These are phyloP conservation scores for Lepraria neglecta DNA, from an alignment of 495 filamentous ascomycete species.

Conservation along the genomic window DNA sequence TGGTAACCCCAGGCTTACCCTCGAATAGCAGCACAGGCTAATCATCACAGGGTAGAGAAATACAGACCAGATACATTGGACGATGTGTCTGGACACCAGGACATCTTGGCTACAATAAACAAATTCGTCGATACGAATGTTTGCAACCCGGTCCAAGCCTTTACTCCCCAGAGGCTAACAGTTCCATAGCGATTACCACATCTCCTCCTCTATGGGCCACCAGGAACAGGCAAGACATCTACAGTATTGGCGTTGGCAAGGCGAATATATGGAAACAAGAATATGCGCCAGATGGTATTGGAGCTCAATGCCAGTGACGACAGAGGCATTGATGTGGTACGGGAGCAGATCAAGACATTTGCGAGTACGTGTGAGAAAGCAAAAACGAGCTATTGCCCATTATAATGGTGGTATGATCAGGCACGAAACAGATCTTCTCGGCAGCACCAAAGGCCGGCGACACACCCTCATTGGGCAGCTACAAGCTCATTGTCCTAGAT, in stretches of 20 bases:
- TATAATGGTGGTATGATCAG: conserved; percentile 52
- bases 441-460: conserved; percentile 45
- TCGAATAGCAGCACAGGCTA: conserved; percentile 22
- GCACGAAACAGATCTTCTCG: conserved; percentile 62
- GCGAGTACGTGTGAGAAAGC: conserved; percentile 50
- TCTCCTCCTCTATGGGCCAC: conserved; percentile 94
- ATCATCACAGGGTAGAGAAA: conserved; percentile 81
- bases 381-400: background rate
- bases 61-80: conserved; percentile 82
- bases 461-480: conserved; percentile 57
- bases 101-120: conserved; percentile 95
- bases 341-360: conserved; percentile 99
- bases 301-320: conserved; percentile 97
- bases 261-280: conserved; percentile 83
- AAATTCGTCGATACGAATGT: conserved; percentile 90
- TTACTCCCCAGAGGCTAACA: conserved; percentile 14
- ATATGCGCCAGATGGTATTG: conserved; percentile 96
- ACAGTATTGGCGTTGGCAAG: conserved; percentile 88
- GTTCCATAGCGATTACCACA: conserved; percentile 68
- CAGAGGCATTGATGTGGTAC: conserved; percentile 94
- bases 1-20: conserved; percentile 53
- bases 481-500: conserved; percentile 95
- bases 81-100: conserved; percentile 96
- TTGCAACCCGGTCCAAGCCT: conserved; percentile 16
- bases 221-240: conserved; percentile 94